Evolutionary conservation across 495 filamentous ascomycete species (phyloP).

Genomic region (Penicillium subrubescens): DNA sequence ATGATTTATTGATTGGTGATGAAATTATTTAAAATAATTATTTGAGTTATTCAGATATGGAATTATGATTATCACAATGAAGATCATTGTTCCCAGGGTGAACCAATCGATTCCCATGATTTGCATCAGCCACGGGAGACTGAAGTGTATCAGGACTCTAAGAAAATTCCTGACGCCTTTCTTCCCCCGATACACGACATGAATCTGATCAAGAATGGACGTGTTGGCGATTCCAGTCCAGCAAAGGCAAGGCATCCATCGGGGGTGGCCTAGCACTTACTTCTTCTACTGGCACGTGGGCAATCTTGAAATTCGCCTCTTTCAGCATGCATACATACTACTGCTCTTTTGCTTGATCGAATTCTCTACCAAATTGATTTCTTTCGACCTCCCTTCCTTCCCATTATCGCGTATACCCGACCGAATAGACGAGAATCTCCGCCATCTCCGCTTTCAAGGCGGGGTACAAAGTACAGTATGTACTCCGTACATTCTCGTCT

Average conservation of each 20-base stretch:
- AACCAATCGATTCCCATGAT: neutral
- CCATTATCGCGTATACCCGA: constrained; percentile 1
- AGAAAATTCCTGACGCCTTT: neutral
- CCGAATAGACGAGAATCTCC: constrained; percentile 18
- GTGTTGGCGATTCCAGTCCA: neutral
- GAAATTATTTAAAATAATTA: neutral
- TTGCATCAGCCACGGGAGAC: neutral
- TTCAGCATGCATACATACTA: neutral
- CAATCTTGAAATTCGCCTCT: too few relatives aligned
- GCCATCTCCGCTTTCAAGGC: constrained; percentile 27
- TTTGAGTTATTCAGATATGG: neutral
- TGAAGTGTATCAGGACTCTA: neutral
- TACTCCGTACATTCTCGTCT: neutral
- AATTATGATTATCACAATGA: neutral
- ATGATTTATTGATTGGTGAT: neutral
- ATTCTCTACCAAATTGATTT: neutral
- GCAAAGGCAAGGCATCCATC: neutral
- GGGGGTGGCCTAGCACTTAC: too few relatives aligned
- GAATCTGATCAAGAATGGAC: neutral
- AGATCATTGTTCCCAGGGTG: neutral
- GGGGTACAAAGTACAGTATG: constrained; percentile 21
- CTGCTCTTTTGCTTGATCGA: neutral
- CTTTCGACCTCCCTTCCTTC: neutral
- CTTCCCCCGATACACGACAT: neutral
- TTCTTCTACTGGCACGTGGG: neutral